These are phyloP conservation scores for Polychaeton citri DNA, from an alignment of 2,329 filamentous ascomycete species.

Conservation along the genomic window DNA sequence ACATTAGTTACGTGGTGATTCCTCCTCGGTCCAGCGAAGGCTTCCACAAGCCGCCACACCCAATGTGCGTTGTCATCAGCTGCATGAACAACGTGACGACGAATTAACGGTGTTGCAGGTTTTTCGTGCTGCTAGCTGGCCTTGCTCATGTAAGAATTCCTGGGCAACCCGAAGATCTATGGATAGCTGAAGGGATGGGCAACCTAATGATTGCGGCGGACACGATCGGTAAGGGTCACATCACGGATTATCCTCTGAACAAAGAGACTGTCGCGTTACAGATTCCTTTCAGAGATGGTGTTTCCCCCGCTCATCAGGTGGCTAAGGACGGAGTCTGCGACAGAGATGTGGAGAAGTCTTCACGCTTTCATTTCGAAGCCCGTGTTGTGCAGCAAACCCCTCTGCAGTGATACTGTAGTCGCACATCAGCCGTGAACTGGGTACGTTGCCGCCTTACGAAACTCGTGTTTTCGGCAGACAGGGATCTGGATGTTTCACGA, in stretches of 20 bases:
- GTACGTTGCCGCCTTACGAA: too few species aligned
- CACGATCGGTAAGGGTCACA: constrained; percentile 13
- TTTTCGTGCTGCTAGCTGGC: constrained; percentile 29
- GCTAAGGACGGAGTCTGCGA: constrained; percentile 1
- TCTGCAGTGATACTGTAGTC: too few species aligned
- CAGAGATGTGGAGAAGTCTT: neutral
- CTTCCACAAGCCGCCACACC: constrained; percentile 28
- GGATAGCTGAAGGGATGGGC: constrained; percentile 20
- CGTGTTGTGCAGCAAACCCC: too few species aligned
- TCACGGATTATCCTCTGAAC: constrained; percentile 16
- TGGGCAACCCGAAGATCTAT: constrained; percentile 23
- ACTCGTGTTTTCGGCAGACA: too few species aligned
- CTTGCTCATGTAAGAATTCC: constrained; percentile 30
- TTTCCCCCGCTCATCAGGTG: constrained; percentile 2
- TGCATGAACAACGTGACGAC: too few species aligned
- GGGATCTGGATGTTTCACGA: too few species aligned
- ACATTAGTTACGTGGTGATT: constrained; percentile 25
- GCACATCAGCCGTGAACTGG: too few species aligned
- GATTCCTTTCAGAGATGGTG: constrained; percentile 14
- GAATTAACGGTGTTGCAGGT: too few species aligned
- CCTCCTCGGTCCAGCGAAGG: constrained; percentile 27
- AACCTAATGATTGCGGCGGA: constrained; percentile 20
- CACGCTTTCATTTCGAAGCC: too few species aligned
- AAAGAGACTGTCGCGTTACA: constrained; percentile 14
- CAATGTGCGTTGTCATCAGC: too few species aligned